Base-by-base conservation (phyloP, 1,284 basidiomycete genomes). In the Psilocybe mexicana region DNA sequence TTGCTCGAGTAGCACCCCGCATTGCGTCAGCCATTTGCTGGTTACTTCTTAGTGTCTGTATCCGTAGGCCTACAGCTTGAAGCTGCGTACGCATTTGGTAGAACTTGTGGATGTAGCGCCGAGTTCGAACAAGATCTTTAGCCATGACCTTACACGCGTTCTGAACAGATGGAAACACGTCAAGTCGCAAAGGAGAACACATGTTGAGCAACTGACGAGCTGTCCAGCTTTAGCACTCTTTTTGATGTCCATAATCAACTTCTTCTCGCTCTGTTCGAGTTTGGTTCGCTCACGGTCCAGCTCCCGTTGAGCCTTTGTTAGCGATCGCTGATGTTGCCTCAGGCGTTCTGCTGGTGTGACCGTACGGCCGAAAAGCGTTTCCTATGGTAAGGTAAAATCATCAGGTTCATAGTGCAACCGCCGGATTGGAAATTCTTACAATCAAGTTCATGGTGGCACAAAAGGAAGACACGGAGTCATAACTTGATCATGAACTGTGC, bases 1-100 rank as follows among this genome's bases (percentile, higher is more conserved):
- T 67, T 71, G 96, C 95, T 67, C 92, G 85, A 33, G 96, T 97
- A 10, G 97, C 97, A 38, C 97, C 97, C 67, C 94, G 89, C 97
- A 99, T 99, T 1, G 97, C 96, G 58, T 96, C 93, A 0, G 96
- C 96, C 97, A 99, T 99, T 77, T 97, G 94, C 74, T 99, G 95
- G 70, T 98, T 98, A 68, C 93, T 96, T 63, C 97, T 81, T 57
- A 99, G 79, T 4, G 96, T 96, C 75, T 99, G 97, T 80, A 99
- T 97, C 61, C 97, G 85, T 58, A 99, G 79, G 14, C 92, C 89
- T 46, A 99, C 94, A 5, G 96, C 97, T 74, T 99, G 97, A 0
- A 99, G 82, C 71, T 99, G 97, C 1, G 97, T 99, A 60, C 93
- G 86, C 96, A 99, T 99, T 72, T 96, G 94, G 69, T 98, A 94